Conservation (phyloP, 371 early-diverging fungal genomes). For the Syncephalis plumigaleata region DNA sequence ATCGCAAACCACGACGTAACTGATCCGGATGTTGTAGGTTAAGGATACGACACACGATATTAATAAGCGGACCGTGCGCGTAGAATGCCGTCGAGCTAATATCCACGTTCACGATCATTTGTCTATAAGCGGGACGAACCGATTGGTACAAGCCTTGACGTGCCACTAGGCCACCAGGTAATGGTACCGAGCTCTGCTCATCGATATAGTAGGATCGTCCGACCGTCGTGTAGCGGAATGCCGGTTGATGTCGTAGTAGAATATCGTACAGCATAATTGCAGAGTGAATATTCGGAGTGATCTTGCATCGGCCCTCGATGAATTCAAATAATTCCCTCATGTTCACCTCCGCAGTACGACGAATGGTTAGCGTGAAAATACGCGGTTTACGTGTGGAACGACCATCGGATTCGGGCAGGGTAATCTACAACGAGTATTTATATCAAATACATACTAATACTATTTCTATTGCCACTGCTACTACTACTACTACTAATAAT, state of each 20-base stretch:
- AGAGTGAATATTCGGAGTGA: constrained; percentile 19
- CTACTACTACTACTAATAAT: neutral
- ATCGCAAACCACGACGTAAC: constrained; percentile 34
- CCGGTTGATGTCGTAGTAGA: constrained; percentile 56
- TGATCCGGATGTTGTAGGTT: constrained; percentile 33
- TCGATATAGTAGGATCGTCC: constrained; percentile 78
- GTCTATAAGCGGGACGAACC: constrained; percentile 46
- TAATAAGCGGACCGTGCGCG: constrained; percentile 42
- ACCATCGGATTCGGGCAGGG: constrained; percentile 20
- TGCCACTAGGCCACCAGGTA: constrained; percentile 63
- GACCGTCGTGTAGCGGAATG: constrained; percentile 42
- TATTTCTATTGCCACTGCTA: neutral
- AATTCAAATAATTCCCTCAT: constrained; percentile 30
- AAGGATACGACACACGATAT: constrained; percentile 37
- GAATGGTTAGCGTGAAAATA: constrained; percentile 27
- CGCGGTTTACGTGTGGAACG: constrained; percentile 11
- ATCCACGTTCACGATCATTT: constrained; percentile 64
- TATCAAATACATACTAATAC: neutral
- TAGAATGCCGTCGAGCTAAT: constrained; percentile 73
- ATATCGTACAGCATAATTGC: constrained; percentile 71
- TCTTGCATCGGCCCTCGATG: constrained; percentile 16
- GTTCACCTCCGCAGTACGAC: constrained; percentile 31
- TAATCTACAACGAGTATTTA: constrained; percentile 14
- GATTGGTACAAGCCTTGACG: constrained; percentile 87
- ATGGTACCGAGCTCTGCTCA: constrained; percentile 21